Conservation (phyloP, 768 basidiomycete species). For the Chalciporus pseudorubinellus region DNA sequence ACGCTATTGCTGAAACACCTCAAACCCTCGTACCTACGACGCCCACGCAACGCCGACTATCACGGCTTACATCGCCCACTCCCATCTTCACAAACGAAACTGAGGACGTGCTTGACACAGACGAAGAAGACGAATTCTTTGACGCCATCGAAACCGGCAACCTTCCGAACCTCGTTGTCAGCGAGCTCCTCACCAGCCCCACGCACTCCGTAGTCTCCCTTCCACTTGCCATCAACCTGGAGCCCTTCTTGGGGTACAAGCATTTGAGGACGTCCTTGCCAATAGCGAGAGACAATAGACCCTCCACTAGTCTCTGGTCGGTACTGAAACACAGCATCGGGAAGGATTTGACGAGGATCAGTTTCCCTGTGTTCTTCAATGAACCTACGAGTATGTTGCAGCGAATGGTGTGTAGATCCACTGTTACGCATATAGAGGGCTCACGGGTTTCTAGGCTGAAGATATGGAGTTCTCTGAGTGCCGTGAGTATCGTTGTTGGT, state of each 20-base stretch:
- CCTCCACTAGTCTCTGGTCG: constrained; percentile 89
- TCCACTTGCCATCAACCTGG: constrained; percentile 35
- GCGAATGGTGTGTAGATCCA: constrained; percentile 62
- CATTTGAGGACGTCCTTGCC: constrained; percentile 58
- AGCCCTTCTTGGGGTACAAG: constrained; percentile 66
- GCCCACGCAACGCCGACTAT: constrained; percentile 21
- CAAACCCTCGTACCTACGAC: constrained; percentile 15
- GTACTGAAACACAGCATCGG: constrained; percentile 95
- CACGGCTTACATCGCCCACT: constrained; percentile 14
- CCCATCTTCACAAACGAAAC: constrained; percentile 30
- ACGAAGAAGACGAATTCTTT: constrained; percentile 95
- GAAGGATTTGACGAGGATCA: constrained; percentile 95
- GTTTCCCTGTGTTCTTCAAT: constrained; percentile 91
- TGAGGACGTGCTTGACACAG: constrained; percentile 46
- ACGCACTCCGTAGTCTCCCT: constrained; percentile 33
- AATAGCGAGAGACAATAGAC: constrained; percentile 72
- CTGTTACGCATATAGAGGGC: background rate
- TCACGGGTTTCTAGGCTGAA: constrained; percentile 54
- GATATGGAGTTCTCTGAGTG: constrained; percentile 98
- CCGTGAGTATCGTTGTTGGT: constrained; percentile 43
- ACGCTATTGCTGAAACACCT: constrained; percentile 1
- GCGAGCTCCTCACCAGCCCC: constrained; percentile 56
- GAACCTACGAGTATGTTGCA: constrained; percentile 97
- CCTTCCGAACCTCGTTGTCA: constrained; percentile 72
- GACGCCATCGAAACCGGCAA: constrained; percentile 89